These are phyloP conservation scores for Microbotryum violaceum DNA, from an alignment of 1,284 basidiomycete genomes.

Conservation along the genomic window DNA sequence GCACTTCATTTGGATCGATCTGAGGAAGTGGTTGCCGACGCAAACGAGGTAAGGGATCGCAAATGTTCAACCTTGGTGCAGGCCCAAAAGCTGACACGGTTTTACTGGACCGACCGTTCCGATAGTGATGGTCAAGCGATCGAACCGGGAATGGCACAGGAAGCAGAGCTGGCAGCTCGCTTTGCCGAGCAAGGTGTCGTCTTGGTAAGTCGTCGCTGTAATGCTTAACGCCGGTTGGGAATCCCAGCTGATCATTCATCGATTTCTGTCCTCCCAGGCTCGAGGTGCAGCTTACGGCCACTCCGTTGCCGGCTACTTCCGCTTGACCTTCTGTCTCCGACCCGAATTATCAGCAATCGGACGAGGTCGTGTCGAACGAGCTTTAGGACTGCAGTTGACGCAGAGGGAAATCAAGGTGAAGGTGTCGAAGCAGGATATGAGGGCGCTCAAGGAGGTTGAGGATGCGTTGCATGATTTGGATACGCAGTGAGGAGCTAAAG, in stretches of 20 bases:
- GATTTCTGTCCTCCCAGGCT: neutral
- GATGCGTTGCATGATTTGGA: neutral
- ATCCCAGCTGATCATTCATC: neutral
- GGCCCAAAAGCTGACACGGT: conserved; percentile 6
- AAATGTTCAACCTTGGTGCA: conserved; percentile 12
- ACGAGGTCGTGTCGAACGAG: conserved; percentile 18
- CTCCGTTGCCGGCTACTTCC: conserved; percentile 28
- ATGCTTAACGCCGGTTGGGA: neutral
- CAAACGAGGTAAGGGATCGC: conserved; percentile 8
- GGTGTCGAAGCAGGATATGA: conserved; percentile 2
- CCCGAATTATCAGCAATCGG: conserved; percentile 28
- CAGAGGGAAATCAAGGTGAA: neutral
- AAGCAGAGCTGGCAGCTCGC: conserved; percentile 12
- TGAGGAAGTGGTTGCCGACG: conserved; percentile 15
- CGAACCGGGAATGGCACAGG: conserved; percentile 6
- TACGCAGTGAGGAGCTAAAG: neutral
- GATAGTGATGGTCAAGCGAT: neutral
- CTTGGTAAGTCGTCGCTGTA: conserved; percentile 2
- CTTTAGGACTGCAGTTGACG: neutral
- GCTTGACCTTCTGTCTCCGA: conserved; percentile 33
- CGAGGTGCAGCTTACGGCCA: conserved; percentile 23
- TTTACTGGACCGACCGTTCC: conserved; percentile 13
- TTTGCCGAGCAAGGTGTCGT: conserved; percentile 10
- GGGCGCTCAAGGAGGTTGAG: conserved; percentile 3
- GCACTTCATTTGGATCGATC: conserved; percentile 31